A percentile compares a stretch with the other conserved stretches of the same genome.
Evolutionary conservation across 2,329 filamentous ascomycete genomes (phyloP).

Genomic region (Penicillium decumbens): DNA sequence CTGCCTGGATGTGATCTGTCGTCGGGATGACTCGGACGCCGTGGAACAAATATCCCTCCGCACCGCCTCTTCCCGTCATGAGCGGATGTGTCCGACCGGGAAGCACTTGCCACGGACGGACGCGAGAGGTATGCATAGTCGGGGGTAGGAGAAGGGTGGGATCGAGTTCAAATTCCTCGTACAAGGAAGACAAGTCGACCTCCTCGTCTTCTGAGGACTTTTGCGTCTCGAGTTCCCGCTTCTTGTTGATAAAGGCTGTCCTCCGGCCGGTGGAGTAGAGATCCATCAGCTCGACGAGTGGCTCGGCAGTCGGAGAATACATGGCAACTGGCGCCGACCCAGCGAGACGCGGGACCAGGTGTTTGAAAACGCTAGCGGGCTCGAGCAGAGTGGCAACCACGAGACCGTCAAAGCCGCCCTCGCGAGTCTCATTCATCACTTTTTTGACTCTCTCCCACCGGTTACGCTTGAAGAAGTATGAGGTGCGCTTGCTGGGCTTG

Average conservation of each 20-base stretch:
- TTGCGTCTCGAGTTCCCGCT: slow-evolving; percentile 27
- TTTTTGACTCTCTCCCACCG: slow-evolving; percentile 69
- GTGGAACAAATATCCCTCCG: slow-evolving; percentile 87
- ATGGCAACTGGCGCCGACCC: slow-evolving; percentile 82
- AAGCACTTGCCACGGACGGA: slow-evolving; percentile 81
- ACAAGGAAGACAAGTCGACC: slow-evolving; percentile 23
- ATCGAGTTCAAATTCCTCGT: slow-evolving; percentile 79
- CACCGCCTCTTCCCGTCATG: slow-evolving; percentile 83
- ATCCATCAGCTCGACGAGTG: slow-evolving; percentile 71
- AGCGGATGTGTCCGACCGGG: slow-evolving; percentile 87
- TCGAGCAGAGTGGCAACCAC: slow-evolving; percentile 81
- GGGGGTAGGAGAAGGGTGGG: slow-evolving; percentile 77
- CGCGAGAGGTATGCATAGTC: slow-evolving; percentile 72
- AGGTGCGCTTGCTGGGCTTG: slow-evolving; percentile 78
- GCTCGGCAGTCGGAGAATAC: slow-evolving; percentile 76
- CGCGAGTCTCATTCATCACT: slow-evolving; percentile 69
- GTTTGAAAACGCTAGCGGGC: slow-evolving; percentile 66
- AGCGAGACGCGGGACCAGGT: slow-evolving; percentile 71
- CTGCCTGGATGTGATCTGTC: slow-evolving; percentile 72
- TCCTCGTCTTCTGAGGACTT: slow-evolving; percentile 7
- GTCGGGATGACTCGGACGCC: slow-evolving; percentile 75
- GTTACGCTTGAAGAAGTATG: slow-evolving; percentile 82
- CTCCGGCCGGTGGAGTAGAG: slow-evolving; percentile 76
- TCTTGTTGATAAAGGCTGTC: slow-evolving; percentile 59
- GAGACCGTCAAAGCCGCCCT: slow-evolving; percentile 76